Conservation (phyloP, 768 basidiomycete genomes). For the Russula foetens region DNA sequence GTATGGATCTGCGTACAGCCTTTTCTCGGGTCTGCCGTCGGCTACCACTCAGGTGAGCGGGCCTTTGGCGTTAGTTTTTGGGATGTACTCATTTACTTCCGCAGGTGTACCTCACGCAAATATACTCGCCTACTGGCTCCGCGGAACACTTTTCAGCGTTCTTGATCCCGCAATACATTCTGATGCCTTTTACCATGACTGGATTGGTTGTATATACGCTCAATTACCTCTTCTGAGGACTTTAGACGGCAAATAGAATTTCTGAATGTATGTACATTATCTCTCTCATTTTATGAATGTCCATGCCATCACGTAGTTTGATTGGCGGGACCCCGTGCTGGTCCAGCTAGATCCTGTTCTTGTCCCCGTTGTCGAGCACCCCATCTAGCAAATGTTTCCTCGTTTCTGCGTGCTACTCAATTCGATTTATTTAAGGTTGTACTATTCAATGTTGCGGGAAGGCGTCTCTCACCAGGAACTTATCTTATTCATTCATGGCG, state of each 20-base stretch:
- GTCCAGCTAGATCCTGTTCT: no score
- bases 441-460: no score
- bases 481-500: no score
- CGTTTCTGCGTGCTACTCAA: no score
- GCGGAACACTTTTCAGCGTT: conserved; percentile 56
- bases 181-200: conserved; percentile 19
- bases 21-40: conserved; percentile 16
- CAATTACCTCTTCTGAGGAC: conserved; percentile 11
- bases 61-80: background rate
- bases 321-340: no score
- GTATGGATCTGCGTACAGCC: conserved; percentile 45
- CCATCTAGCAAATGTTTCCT: no score
- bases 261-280: background rate
- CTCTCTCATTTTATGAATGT: background rate
- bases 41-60: conserved; percentile 13
- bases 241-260: background rate
- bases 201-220: conserved; percentile 17
- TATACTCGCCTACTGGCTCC: conserved; percentile 56
- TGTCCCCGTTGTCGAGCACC: no score
- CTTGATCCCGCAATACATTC: conserved; percentile 42
- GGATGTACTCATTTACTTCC: background rate
- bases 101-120: conserved; percentile 56
- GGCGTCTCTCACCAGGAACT: no score
- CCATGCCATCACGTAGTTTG: no score
- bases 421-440: no score